Evolutionary conservation across 23 red algal species (phyloP), one percentile per base, ranked within the genome.

Genomic region (Gracilaria caudata): DNA sequence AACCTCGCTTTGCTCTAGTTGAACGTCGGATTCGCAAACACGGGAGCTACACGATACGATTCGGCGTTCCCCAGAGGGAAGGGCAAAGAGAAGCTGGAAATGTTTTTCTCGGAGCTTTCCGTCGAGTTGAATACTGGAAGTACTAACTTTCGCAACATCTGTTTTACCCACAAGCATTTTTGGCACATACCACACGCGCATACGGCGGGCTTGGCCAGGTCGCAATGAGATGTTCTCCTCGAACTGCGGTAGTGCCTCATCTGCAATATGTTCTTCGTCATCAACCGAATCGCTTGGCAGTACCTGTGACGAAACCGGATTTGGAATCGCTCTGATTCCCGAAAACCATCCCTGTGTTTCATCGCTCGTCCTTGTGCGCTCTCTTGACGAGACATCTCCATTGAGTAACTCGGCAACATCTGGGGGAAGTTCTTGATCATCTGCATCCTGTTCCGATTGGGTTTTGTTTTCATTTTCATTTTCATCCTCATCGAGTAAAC

Each of bases 21-120:
- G 79, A 6, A 98, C 85, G 7, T 92, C 66, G 20, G 88, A 93
- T 61, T 98, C 93, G 70, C 96, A 94, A 0, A 92, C 92, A 39
- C 83, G 87, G 21, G 96, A 82, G 12, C 84, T 51, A n/a, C 56
- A 68, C 3, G 57, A n/a, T 8, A 95, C 79, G 45, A 45, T 65
- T 11, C 78, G 77, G 26, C 45, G 68, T 81, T 83, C 84, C 8
- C 68, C 83, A 40, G 71, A 58, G 30, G 66, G 57, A 30, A 79
- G 41, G 4, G 28, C 59, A 68, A 94, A 94, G 17, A 88, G 56
- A 60, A 94, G 54, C 7, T 75, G 54, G 36, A 94, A 87, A 20
- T 23, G 32, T 11, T 76, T 51, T 56, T 44, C 53, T 23, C 37
- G 73, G 59, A 94, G 63, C 16, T 51, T 73, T 43, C 86, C 86